Base-by-base conservation (phyloP, 1,284 basidiomycete species). In the Marasmius tenuissimus region DNA sequence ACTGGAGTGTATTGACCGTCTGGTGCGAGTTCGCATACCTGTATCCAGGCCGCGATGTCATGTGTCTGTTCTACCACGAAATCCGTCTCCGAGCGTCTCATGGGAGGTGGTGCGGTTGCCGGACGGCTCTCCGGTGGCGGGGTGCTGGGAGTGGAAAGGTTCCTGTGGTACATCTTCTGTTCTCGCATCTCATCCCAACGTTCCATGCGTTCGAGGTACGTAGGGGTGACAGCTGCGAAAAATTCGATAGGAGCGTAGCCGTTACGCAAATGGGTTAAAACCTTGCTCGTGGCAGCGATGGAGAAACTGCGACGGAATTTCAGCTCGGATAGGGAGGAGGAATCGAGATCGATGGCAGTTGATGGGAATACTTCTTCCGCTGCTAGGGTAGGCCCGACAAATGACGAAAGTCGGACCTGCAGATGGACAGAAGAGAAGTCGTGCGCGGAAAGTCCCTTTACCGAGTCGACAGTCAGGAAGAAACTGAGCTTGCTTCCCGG, bases 161-260 rank as follows among this genome's bases (percentile, higher is more conserved):
- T 68, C n/a, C 75, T 71, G 62, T 73, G 72, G 63, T 70, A 71
- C 45, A 77, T 75, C 65, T 85, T 85, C 60, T 86, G 82, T 64
- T 94, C 92, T 58, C 92, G 85, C 80, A 93, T 82, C 70, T 94
- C 91, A 70, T 97, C 95, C 93, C 94, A 97, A 50, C 92, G 84
- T 70, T 96, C 93, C 74, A 97, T 78, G 9, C 93, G 86, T 66
- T 93, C 91, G 61, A 98, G 75, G 73, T 96, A 97, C 12, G 88
- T 91, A 5, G 91, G 84, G 58, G 85, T 88, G 49, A 91, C 81
- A 8, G 88, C 82, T 8, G 93, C 95, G 66, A 95, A 97, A 73
- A 97, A 92, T 70, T 96, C 93, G 69, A 98, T 83, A 0, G 89
- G 88, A 1, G 89, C 93, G 71, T 94, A 93, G 11, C 88, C 88